Evolutionary conservation across 768 basidiomycete genomes (phyloP), one percentile per base, ranked within the genome.

Genomic region (Candolleomyces eurysporus): DNA sequence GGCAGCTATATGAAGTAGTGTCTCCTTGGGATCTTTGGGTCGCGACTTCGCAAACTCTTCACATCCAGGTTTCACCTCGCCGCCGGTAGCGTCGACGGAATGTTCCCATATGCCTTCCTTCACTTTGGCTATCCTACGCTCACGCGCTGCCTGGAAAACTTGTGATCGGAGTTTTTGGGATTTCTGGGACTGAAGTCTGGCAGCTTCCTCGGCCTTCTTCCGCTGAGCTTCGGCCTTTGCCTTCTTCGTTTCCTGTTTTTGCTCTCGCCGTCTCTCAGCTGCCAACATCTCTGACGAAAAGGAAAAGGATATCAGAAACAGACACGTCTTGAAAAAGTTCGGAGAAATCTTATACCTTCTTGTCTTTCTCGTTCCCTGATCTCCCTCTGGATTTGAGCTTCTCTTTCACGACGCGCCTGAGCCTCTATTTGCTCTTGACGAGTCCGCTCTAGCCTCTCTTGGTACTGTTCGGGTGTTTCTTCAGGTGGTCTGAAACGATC

Each of bases 91-190:
- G 71, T 91, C 89, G 60, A 92, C 87, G 36, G 74, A 73, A 49
- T 88, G 81, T 74, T 90, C 89, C 82, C 84, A 90, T 21, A 91
- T 73, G 31, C 84, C 85, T 64, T 83, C 82, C 74, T 83, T 86
- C 57, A 91, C 90, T 53, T 72, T 73, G 8, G 72, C 79, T 17
- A 72, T 66, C 40, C 89, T 76, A 11, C 83, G 81, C 16, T 73
- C 69, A 17, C 89, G 84, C 51, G 89, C 88, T 26, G 89, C 88
- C 16, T 80, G 75, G 71, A 93, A 92, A 31, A 85, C 79, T 36
- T 76, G 77, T 16, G 88, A 88, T 58, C 91, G 84, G 49, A 76
- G 75, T 31, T 67, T 71, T 67, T 92, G 91, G 32, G 76, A 73
- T 60, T 78, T 79, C 66, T 83, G 73, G 63, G 79, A 77, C 46